Conservation (phyloP, 1,139 yeast genomes). For the Magnusiomyces tetraspermus region DNA sequence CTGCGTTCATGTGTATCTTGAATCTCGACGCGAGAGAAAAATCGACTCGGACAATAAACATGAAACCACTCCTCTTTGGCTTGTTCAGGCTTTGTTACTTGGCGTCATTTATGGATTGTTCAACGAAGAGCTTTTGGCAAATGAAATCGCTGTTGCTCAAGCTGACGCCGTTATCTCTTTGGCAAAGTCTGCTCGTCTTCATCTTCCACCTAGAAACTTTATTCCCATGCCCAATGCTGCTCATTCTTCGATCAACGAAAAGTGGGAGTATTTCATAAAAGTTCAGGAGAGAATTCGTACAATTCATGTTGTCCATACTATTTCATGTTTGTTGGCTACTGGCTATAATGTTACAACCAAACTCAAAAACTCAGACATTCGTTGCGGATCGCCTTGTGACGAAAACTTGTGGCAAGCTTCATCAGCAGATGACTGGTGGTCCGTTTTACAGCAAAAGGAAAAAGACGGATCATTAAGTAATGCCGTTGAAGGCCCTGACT, state of each 20-base stretch:
- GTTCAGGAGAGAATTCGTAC: conserved; percentile 83
- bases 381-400: conserved; percentile 67
- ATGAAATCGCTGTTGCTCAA: conserved; percentile 66
- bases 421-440: conserved; percentile 51
- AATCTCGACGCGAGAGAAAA: conserved; percentile 41
- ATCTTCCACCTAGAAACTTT: conserved; percentile 43
- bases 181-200: conserved; percentile 66
- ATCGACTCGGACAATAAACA: conserved; percentile 11
- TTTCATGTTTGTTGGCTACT: conserved; percentile 62
- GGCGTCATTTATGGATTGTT: conserved; percentile 78
- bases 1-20: conserved; percentile 69
- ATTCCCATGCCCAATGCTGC: conserved; percentile 29
- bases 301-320: conserved; percentile 64
- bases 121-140: conserved; percentile 62
- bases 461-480: conserved; percentile 21
- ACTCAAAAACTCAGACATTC: conserved; percentile 46
- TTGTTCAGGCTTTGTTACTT: conserved; percentile 76
- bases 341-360: conserved; percentile 55
- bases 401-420: conserved; percentile 65
- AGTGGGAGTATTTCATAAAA: conserved; percentile 72
- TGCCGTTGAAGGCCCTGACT: conserved; percentile 25
- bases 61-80: conserved; percentile 70
- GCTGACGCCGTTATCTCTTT: conserved; percentile 69
- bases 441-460: conserved; percentile 24
- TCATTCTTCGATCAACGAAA: conserved; percentile 38